Percentiles rank a stretch among this genome's conserved stretches.
Conservation (phyloP, 148 eudicot species). For the Tetragonia tetragonoides region DNA sequence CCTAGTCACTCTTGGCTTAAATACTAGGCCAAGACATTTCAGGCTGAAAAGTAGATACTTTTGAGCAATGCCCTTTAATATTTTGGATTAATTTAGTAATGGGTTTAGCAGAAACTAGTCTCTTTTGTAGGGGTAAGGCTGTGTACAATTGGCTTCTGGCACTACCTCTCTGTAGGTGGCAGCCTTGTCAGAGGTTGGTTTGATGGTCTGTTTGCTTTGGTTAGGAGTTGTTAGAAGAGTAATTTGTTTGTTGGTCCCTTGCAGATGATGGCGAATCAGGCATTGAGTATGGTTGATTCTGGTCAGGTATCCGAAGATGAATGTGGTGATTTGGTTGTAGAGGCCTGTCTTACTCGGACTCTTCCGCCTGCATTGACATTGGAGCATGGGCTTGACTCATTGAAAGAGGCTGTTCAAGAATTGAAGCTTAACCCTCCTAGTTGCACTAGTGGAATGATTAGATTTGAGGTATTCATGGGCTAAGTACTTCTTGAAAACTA, state of each 20-base stretch:
- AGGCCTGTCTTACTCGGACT: conserved; percentile 58
- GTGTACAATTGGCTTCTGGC: too few species aligned
- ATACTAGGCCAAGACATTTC: too few species aligned
- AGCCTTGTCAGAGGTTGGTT: too few species aligned
- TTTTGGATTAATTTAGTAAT: too few species aligned
- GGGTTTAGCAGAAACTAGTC: too few species aligned
- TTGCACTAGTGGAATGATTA: conserved; percentile 58
- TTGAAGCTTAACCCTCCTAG: conserved; percentile 58
- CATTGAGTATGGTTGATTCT: conserved; percentile 9
- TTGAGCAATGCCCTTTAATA: too few species aligned
- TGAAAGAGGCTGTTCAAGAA: conserved; percentile 55
- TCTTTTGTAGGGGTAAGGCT: too few species aligned
- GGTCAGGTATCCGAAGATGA: conserved; percentile 29
- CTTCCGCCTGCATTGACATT: conserved; percentile 80
- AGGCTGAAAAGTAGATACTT: too few species aligned
- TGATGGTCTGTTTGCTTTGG: not conserved
- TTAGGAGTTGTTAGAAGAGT: not conserved
- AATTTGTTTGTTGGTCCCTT: not conserved
- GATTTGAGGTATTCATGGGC: conserved; percentile 62
- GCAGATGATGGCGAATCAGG: conserved; percentile 13
- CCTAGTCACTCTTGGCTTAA: too few species aligned
- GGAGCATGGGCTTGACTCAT: conserved; percentile 56
- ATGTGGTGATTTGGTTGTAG: conserved; percentile 40
- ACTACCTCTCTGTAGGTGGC: too few species aligned
- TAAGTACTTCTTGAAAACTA: not conserved